Conservation (phyloP, 1,284 basidiomycete species). For the Xanthoconium separans region DNA sequence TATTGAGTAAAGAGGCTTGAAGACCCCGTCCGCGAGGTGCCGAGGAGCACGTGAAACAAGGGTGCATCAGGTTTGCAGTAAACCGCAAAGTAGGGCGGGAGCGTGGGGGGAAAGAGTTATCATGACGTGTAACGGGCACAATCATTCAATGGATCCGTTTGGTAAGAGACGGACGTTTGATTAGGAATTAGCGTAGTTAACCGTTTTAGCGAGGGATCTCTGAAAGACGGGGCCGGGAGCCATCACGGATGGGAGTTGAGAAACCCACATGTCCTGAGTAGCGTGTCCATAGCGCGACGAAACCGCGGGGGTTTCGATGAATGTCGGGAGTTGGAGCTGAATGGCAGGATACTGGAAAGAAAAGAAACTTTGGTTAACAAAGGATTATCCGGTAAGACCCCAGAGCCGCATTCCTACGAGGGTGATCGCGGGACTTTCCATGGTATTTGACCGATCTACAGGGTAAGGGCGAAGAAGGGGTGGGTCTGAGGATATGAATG, state of each 20-base stretch:
- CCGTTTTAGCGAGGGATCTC: conserved; percentile 31
- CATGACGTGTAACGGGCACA: conserved; percentile 24
- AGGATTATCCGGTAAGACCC: conserved; percentile 16
- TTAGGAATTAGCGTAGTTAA: conserved; percentile 35
- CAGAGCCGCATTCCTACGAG: too few species aligned
- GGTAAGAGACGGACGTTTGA: conserved; percentile 28
- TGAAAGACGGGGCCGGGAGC: conserved; percentile 20
- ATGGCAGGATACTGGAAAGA: not conserved
- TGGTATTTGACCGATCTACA: conserved; percentile 20
- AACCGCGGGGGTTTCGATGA: conserved; percentile 1
- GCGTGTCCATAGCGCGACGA: not conserved
- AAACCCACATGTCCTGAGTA: conserved; percentile 1
- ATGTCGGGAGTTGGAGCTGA: not conserved
- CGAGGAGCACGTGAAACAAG: conserved; percentile 29
- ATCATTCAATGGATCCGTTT: conserved; percentile 8
- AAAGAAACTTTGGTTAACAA: too few species aligned
- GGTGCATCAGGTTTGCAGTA: not conserved
- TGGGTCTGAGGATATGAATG: conserved; percentile 10
- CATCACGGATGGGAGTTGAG: not conserved
- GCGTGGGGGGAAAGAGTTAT: conserved; percentile 6
- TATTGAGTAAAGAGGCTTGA: conserved; percentile 3
- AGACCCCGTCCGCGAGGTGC: conserved; percentile 26
- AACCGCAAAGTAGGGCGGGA: conserved; percentile 3
- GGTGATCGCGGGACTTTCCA: conserved; percentile 33
- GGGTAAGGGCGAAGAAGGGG: conserved; percentile 17